Conservation (phyloP, 2,329 filamentous ascomycete species). For the Ciborinia camelliae region DNA sequence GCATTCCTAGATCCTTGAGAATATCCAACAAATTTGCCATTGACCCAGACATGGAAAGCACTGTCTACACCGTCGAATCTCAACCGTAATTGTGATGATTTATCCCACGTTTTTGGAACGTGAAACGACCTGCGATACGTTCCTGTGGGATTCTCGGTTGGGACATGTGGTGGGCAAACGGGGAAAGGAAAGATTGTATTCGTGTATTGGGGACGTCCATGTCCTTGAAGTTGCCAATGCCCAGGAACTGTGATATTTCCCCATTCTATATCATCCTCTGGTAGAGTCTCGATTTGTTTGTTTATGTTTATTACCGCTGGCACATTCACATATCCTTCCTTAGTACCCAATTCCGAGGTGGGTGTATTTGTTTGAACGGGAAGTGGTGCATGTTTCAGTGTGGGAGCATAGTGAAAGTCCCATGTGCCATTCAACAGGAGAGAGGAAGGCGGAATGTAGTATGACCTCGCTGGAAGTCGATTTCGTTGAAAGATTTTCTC, state of each 20-base stretch:
- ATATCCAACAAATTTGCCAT: slow-evolving; percentile 62
- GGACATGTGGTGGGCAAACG: slow-evolving; percentile 58
- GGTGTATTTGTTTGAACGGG: slow-evolving; percentile 8
- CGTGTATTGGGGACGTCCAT: slow-evolving; percentile 61
- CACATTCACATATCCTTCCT: not conserved
- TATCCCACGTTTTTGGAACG: slow-evolving; percentile 43
- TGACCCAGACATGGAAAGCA: slow-evolving; percentile 67
- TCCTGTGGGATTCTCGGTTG: slow-evolving; percentile 52
- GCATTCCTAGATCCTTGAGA: slow-evolving; percentile 66
- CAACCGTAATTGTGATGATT: slow-evolving; percentile 54
- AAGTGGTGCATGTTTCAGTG: slow-evolving; percentile 45
- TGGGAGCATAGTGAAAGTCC: slow-evolving; percentile 52
- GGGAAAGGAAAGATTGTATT: slow-evolving; percentile 66
- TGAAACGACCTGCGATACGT: slow-evolving; percentile 49
- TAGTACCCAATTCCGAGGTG: not conserved
- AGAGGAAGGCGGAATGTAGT: slow-evolving; percentile 50
- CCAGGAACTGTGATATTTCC: slow-evolving; percentile 56
- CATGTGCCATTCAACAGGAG: slow-evolving; percentile 54
- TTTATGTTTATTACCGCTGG: not conserved
- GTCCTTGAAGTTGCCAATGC: slow-evolving; percentile 68
- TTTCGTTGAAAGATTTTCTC: slow-evolving; percentile 52
- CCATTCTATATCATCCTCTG: slow-evolving; percentile 13
- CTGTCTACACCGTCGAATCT: slow-evolving; percentile 71
- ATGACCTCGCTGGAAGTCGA: slow-evolving; percentile 50
- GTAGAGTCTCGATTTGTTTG: not conserved